Percentiles rank a stretch among this genome's conserved stretches.
These are phyloP conservation scores for Dothistroma pini DNA, from an alignment of 2,329 filamentous ascomycete species.

Conservation along the genomic window DNA sequence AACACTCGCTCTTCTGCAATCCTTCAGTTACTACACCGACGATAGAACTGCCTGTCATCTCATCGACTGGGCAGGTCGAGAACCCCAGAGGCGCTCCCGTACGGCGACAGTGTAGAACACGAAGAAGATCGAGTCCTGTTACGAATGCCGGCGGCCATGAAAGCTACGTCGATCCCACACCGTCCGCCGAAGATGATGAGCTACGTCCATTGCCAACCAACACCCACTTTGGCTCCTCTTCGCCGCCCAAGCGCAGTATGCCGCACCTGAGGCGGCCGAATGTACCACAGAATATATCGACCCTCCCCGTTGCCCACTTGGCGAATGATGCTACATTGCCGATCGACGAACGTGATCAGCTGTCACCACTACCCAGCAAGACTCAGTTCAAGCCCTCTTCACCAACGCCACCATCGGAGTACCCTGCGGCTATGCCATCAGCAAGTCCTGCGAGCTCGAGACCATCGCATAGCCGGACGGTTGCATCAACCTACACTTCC, in stretches of 20 bases:
- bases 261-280: constrained; percentile 15
- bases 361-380: constrained; percentile 27
- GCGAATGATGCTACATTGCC: constrained; percentile 13
- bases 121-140: constrained; percentile 21
- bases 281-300: constrained; percentile 11
- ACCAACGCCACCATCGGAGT: constrained; percentile 13
- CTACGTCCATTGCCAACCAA: constrained; percentile 28
- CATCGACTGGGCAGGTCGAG: background rate
- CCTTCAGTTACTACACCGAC: constrained; percentile 12
- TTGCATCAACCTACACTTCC: constrained; percentile 25
- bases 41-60: background rate
- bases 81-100: constrained; percentile 7
- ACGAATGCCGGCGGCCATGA: background rate
- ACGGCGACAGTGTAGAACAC: constrained; percentile 16
- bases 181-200: constrained; percentile 21
- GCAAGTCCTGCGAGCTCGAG: constrained; percentile 4
- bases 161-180: constrained; percentile 4
- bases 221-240: constrained; percentile 20
- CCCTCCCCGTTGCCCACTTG: background rate
- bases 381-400: constrained; percentile 19
- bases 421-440: constrained; percentile 9
- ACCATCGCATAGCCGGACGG: constrained; percentile 2
- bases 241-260: constrained; percentile 15
- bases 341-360: constrained; percentile 21
- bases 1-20: constrained; percentile 32